phyloP scores from a whole-genome alignment of 1,284 basidiomycete species.

The Rhodotorula sp. region DNA sequence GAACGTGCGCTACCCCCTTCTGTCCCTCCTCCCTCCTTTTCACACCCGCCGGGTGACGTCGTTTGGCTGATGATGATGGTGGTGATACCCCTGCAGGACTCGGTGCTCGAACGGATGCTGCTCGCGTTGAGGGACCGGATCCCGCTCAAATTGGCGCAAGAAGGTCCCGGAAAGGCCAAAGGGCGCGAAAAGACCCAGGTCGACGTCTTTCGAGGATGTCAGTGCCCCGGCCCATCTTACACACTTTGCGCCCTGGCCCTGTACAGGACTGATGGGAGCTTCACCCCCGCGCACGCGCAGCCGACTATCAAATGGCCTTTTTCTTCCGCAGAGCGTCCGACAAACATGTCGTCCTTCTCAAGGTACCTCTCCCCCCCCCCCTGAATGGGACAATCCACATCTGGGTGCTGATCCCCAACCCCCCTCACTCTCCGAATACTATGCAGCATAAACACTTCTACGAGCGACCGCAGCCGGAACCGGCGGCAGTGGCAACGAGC shows the following conservation, averaged over 20 bases:
- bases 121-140: slow-evolving; percentile 46
- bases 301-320: slow-evolving; percentile 49
- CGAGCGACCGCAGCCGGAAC: background rate
- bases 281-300: slow-evolving; percentile 23
- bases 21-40: background rate
- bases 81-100: slow-evolving; percentile 13
- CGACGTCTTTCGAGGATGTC: slow-evolving; percentile 47
- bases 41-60: background rate
- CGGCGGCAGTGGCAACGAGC: too few relatives aligned
- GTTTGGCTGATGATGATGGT: too few relatives aligned
- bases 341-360: slow-evolving; percentile 50
- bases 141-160: slow-evolving; percentile 46
- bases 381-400: background rate
- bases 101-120: slow-evolving; percentile 44
- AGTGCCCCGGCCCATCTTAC: background rate
- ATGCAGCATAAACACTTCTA: slow-evolving; percentile 31
- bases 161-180: slow-evolving; percentile 14
- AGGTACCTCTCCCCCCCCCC: slow-evolving; percentile 31
- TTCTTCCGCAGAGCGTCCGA: slow-evolving; percentile 49
- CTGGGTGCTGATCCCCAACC: too few relatives aligned
- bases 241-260: background rate
- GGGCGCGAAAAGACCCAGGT: slow-evolving; percentile 45
- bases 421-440: background rate
- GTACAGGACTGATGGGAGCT: background rate
- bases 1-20: slow-evolving; percentile 41